Evolutionary conservation across 129 eudicot species (phyloP).

Genomic region (Chrysanthemum lavandulifolium): DNA sequence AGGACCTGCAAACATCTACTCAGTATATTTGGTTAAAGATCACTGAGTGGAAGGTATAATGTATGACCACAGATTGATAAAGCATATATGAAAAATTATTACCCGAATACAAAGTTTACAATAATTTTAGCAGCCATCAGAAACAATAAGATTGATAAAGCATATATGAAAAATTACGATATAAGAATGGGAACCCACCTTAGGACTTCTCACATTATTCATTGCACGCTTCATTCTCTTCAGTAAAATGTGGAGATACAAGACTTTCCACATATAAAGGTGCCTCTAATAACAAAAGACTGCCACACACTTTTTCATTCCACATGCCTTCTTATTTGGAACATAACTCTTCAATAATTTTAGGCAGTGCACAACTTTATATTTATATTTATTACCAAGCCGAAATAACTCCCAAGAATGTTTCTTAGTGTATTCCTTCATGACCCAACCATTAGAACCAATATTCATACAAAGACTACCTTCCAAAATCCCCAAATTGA

Average conservation of each 20-base stretch:
- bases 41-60: too few relatives aligned
- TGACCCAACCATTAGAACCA: not conserved
- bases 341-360: not conserved
- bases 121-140: not conserved
- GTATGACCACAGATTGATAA: too few relatives aligned
- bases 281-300: not conserved
- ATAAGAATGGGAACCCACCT: not conserved
- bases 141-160: not conserved
- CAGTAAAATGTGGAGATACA: slow-evolving; percentile 18
- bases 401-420: not conserved
- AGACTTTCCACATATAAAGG: slow-evolving; percentile 22
- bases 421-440: not conserved
- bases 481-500: not conserved
- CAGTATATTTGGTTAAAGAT: too few relatives aligned
- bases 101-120: not conserved
- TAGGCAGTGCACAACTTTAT: not conserved
- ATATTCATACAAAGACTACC: not conserved
- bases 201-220: not conserved
- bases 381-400: not conserved
- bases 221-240: slow-evolving; percentile 5
- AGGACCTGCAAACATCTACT: too few relatives aligned
- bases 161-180: too few relatives aligned
- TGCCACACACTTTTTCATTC: not conserved
- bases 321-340: not conserved
- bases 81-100: too few relatives aligned